A percentile compares a stretch with the other conserved stretches of the same genome.
Conservation (phyloP, 805 yeast genomes). For the Myxozyma sirexii region DNA sequence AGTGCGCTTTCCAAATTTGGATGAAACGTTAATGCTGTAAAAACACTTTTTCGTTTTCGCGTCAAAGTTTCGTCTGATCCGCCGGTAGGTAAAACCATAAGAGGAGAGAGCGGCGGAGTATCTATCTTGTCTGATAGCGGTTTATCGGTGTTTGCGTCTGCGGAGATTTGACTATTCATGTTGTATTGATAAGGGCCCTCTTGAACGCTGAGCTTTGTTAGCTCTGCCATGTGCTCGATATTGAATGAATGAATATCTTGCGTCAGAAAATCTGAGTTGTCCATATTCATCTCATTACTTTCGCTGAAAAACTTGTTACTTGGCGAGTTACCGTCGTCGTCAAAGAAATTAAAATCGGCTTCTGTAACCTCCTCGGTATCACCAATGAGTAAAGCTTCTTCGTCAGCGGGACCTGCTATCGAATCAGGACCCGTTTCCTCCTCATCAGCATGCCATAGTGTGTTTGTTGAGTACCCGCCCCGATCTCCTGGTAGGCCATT, state of each 20-base stretch:
- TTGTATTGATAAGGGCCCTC: slow-evolving; percentile 2
- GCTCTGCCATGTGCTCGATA: slow-evolving; percentile 10
- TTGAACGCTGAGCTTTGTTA: not conserved
- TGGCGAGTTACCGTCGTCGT: slow-evolving; percentile 35
- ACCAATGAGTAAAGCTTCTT: slow-evolving; percentile 38
- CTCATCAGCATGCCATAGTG: slow-evolving; percentile 8
- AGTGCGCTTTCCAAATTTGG: slow-evolving; percentile 75
- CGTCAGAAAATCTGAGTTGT: slow-evolving; percentile 6
- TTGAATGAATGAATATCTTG: slow-evolving; percentile 16
- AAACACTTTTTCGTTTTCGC: slow-evolving; percentile 57
- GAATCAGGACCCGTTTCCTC: slow-evolving; percentile 14
- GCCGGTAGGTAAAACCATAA: slow-evolving; percentile 31
- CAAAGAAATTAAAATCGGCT: slow-evolving; percentile 49
- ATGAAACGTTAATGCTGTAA: slow-evolving; percentile 80
- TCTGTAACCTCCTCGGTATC: slow-evolving; percentile 46
- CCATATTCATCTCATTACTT: slow-evolving; percentile 16
- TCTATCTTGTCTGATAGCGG: not conserved
- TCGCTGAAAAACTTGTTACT: slow-evolving; percentile 14
- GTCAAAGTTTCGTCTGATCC: slow-evolving; percentile 9
- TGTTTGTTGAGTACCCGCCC: slow-evolving; percentile 10
- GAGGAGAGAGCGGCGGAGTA: slow-evolving; percentile 26
- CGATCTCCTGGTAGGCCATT: slow-evolving; percentile 3
- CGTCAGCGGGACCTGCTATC: slow-evolving; percentile 18
- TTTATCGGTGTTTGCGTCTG: not conserved
- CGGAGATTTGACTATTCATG: not conserved